A percentile compares a stretch with the other conserved stretches of the same genome.
phyloP scores from a whole-genome alignment of 2,329 filamentous ascomycete species.

The Phialophora chinensis region DNA sequence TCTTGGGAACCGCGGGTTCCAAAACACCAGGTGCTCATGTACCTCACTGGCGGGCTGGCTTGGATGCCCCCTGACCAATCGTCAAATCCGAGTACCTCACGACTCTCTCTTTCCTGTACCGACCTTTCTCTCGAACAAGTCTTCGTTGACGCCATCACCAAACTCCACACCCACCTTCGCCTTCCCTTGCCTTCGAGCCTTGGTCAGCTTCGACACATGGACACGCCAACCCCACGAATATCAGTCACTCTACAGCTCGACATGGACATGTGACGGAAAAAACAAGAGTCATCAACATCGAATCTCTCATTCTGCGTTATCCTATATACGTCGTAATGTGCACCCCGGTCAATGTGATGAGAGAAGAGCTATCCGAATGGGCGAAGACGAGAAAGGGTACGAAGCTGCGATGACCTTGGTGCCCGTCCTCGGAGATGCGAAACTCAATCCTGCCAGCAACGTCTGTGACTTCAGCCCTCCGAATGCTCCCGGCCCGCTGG shows the following conservation, averaged over 20 bases:
- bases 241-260: neutral
- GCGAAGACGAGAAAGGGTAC: slow-evolving; percentile 6
- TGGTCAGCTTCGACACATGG: neutral
- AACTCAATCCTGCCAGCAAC: slow-evolving; percentile 5
- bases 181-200: neutral
- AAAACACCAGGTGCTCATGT: too few relatives aligned
- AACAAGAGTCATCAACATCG: slow-evolving; percentile 1
- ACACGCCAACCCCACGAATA: neutral
- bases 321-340: slow-evolving; percentile 6
- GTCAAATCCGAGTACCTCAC: too few relatives aligned
- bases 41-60: too few relatives aligned
- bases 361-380: neutral
- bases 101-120: too few relatives aligned
- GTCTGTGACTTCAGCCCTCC: slow-evolving; percentile 2
- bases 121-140: too few relatives aligned
- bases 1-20: too few relatives aligned
- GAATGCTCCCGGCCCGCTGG: slow-evolving; percentile 1
- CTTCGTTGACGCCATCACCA: neutral
- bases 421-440: slow-evolving; percentile 2
- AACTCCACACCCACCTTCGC: neutral
- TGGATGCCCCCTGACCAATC: too few relatives aligned
- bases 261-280: neutral
- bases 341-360: neutral
- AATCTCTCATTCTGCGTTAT: slow-evolving; percentile 2
- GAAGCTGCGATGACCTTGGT: slow-evolving; percentile 5